These are phyloP conservation scores for Chloris gayana DNA, from an alignment of 176 grass and related monocot genomes.

Conservation along the genomic window DNA sequence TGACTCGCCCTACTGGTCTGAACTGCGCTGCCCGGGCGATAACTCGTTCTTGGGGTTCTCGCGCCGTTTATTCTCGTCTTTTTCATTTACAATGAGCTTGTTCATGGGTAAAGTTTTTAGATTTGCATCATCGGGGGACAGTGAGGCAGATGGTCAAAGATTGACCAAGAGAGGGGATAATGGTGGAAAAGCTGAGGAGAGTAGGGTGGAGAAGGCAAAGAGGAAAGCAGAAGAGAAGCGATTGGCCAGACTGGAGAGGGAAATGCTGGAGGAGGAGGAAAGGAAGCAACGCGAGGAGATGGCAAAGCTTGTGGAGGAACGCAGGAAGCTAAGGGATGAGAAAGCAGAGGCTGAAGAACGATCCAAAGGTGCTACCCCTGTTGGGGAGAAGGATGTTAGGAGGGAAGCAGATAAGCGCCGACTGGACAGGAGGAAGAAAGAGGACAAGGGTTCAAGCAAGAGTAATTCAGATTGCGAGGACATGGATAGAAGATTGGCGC, in stretches of 20 bases:
- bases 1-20: constrained; percentile 53
- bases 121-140: constrained; percentile 49
- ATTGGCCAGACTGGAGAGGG: constrained; percentile 81
- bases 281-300: constrained; percentile 94
- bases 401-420: constrained; percentile 63
- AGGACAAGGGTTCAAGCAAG: constrained; percentile 87
- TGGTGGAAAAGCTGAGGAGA: constrained; percentile 68
- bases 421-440: constrained; percentile 78
- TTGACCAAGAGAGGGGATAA: constrained; percentile 60
- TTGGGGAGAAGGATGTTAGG: constrained; percentile 72
- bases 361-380: constrained; percentile 61
- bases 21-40: constrained; percentile 45
- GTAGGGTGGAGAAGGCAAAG: constrained; percentile 69
- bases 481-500: constrained; percentile 52
- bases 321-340: constrained; percentile 82
- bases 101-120: constrained; percentile 66
- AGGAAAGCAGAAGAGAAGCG: constrained; percentile 94
- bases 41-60: constrained; percentile 53
- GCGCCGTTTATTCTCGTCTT: constrained; percentile 45
- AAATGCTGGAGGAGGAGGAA: constrained; percentile 96
- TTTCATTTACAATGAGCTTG: constrained; percentile 50
- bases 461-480: constrained; percentile 94
- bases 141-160: constrained; percentile 41
- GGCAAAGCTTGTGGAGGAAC: constrained; percentile 85
- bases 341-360: constrained; percentile 79